A percentile compares a stretch with the other conserved stretches of the same genome.
These are phyloP conservation scores for Picochlorum sp. DNA, from an alignment of 139 green algal species.

Conservation along the genomic window DNA sequence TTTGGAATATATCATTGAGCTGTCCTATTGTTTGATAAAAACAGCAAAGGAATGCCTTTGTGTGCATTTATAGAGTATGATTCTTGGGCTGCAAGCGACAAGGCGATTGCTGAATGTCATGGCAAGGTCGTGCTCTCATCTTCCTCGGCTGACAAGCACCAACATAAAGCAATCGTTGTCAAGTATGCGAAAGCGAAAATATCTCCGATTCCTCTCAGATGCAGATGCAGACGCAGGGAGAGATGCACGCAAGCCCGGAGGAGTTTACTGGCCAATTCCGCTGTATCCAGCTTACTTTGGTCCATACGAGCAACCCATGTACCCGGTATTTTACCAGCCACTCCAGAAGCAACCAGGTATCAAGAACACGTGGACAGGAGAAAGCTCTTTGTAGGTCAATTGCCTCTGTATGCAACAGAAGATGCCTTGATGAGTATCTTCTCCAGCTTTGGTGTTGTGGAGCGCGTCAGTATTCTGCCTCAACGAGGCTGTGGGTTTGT, in stretches of 20 bases:
- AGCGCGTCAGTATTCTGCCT: constrained; percentile 54
- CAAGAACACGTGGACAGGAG: constrained; percentile 57
- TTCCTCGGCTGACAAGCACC: background rate
- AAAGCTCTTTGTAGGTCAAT: constrained; percentile 84
- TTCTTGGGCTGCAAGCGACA: background rate
- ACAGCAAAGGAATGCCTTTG: background rate
- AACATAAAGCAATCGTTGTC: background rate
- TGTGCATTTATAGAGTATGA: background rate
- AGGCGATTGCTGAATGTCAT: background rate
- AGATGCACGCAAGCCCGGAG: too few relatives aligned
- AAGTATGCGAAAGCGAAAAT: background rate
- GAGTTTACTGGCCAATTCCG: too few relatives aligned
- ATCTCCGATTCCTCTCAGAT: too few relatives aligned
- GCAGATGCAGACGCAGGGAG: too few relatives aligned
- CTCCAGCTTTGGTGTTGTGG: constrained; percentile 62
- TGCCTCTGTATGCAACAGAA: constrained; percentile 50
- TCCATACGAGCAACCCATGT: background rate
- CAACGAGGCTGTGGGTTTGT: constrained; percentile 68
- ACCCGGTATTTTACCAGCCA: background rate
- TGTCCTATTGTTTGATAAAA: background rate
- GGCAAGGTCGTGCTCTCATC: background rate
- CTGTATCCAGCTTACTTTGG: too few relatives aligned
- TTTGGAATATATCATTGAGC: background rate
- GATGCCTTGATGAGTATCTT: constrained; percentile 59
- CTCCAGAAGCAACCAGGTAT: background rate